Conservation (phyloP, 2,329 filamentous ascomycete genomes). For the Monilinia laxa region DNA sequence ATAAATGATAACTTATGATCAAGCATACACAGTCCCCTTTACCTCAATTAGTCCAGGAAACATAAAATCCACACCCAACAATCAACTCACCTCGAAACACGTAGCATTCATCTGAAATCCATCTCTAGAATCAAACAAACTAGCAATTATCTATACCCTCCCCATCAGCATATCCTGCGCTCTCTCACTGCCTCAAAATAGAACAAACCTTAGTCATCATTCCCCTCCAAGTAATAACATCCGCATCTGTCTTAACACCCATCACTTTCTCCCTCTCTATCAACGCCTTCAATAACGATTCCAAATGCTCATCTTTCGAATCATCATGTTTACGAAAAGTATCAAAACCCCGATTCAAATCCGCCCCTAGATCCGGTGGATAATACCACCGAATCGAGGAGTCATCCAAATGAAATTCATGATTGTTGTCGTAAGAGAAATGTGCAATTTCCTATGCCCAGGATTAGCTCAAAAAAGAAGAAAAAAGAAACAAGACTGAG, state of each 20-base stretch:
- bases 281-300: slow-evolving; percentile 74
- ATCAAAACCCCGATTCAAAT: slow-evolving; percentile 79
- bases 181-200: neutral
- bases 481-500: slow-evolving; percentile 20
- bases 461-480: neutral
- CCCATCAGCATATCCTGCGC: neutral
- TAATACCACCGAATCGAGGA: slow-evolving; percentile 88
- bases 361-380: slow-evolving; percentile 65
- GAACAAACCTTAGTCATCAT: slow-evolving; percentile 90
- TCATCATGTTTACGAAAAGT: slow-evolving; percentile 82
- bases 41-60: slow-evolving; percentile 29
- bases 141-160: slow-evolving; percentile 69
- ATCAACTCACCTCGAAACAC: slow-evolving; percentile 68
- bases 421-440: slow-evolving; percentile 90
- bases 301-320: slow-evolving; percentile 79
- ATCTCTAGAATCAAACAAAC: slow-evolving; percentile 78
- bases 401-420: slow-evolving; percentile 71
- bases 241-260: slow-evolving; percentile 61
- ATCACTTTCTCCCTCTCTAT: slow-evolving; percentile 66
- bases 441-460: slow-evolving; percentile 73
- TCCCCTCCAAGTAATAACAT: slow-evolving; percentile 89
- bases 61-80: neutral
- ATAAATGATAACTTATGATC: neutral
- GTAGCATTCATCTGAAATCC: slow-evolving; percentile 98
- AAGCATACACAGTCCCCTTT: slow-evolving; percentile 55